phyloP scores from a whole-genome alignment of 345 rosid genomes.

The Sonneratia caseolaris region DNA sequence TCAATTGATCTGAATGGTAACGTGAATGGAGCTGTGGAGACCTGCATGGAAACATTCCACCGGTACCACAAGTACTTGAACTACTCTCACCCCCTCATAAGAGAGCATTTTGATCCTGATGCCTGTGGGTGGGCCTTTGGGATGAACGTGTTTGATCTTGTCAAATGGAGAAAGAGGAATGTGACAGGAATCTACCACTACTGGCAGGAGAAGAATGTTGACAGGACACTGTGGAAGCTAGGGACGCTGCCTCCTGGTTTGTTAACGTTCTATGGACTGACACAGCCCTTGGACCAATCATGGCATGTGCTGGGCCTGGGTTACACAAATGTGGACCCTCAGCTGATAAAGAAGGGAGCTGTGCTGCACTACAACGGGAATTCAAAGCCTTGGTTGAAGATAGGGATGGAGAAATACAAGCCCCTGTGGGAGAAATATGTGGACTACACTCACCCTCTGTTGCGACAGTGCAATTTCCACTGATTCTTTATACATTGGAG shows the following conservation, averaged over 20 bases:
- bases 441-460: slow-evolving; percentile 64
- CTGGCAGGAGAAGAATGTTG: slow-evolving; percentile 88
- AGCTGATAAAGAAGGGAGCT: slow-evolving; percentile 75
- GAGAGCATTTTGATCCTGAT: slow-evolving; percentile 85
- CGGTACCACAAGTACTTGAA: slow-evolving; percentile 75
- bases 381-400: slow-evolving; percentile 94
- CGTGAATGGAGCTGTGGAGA: slow-evolving; percentile 95
- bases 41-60: slow-evolving; percentile 95
- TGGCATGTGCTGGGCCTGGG: slow-evolving; percentile 97
- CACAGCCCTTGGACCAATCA: slow-evolving; percentile 60
- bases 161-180: slow-evolving; percentile 78
- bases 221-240: slow-evolving; percentile 87
- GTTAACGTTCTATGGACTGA: slow-evolving; percentile 77
- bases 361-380: slow-evolving; percentile 93
- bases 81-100: slow-evolving; percentile 79
- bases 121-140: slow-evolving; percentile 99
- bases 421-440: slow-evolving; percentile 86
- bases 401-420: slow-evolving; percentile 89
- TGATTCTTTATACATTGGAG: slow-evolving; percentile 21
- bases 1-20: slow-evolving; percentile 59
- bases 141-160: slow-evolving; percentile 81
- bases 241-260: slow-evolving; percentile 91
- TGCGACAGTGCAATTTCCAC: slow-evolving; percentile 87
- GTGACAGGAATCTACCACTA: slow-evolving; percentile 83
- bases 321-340: slow-evolving; percentile 69